A percentile compares a stretch with the other conserved stretches of the same genome.
phyloP scores from a whole-genome alignment of 768 basidiomycete species.

The Tricholomella constricta region DNA sequence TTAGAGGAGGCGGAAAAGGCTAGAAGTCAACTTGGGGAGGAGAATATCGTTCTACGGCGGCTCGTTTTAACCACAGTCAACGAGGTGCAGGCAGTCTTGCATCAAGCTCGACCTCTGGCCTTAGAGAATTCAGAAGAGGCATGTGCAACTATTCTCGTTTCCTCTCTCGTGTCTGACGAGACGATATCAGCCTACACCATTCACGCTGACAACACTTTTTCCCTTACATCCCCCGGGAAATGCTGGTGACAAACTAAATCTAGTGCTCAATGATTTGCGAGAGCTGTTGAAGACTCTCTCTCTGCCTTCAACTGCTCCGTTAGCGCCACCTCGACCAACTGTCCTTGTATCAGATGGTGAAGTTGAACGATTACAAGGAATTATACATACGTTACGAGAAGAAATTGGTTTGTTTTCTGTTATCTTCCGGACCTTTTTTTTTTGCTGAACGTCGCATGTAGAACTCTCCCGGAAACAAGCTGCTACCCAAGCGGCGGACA shows the following conservation, averaged over 20 bases:
- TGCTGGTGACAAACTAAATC: conserved; percentile 48
- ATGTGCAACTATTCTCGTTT: conserved; percentile 16
- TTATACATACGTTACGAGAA: conserved; percentile 50
- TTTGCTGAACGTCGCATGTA: not conserved
- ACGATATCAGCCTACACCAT: conserved; percentile 40
- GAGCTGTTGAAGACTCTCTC: conserved; percentile 32
- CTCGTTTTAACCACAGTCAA: conserved; percentile 66
- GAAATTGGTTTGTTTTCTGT: conserved; percentile 56
- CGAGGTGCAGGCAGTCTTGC: conserved; percentile 57
- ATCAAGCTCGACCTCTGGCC: conserved; percentile 43
- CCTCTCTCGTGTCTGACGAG: conserved; percentile 5
- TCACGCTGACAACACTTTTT: conserved; percentile 53
- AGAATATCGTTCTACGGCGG: conserved; percentile 63
- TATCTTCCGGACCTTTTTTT: not conserved
- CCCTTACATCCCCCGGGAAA: conserved; percentile 52
- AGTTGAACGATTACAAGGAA: conserved; percentile 47
- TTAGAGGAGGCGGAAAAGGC: conserved; percentile 75
- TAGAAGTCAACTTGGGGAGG: conserved; percentile 58
- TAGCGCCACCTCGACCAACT: conserved; percentile 16
- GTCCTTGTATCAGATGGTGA: conserved; percentile 39
- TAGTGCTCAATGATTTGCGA: conserved; percentile 45
- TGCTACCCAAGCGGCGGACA: conserved; percentile 41
- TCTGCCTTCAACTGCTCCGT: conserved; percentile 24
- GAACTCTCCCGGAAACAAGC: conserved; percentile 37
- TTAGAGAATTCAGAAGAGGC: conserved; percentile 53